A percentile compares a stretch with the other conserved stretches of the same genome.
Conservation (phyloP, 2,329 filamentous ascomycete species). For the Pseudopyrenochaeta lycopersici region DNA sequence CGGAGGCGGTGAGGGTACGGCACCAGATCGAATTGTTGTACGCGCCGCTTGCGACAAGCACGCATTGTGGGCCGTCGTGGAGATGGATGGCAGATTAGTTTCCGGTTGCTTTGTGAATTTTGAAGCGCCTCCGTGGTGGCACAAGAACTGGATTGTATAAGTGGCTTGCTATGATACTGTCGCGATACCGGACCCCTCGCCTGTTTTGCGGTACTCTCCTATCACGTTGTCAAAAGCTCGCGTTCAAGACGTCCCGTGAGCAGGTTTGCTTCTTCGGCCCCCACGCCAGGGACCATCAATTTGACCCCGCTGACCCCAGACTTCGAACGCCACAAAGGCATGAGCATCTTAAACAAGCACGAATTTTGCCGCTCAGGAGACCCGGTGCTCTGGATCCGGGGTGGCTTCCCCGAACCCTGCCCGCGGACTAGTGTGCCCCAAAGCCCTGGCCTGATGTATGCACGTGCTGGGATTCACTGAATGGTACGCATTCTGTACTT, state of each 20-base stretch:
- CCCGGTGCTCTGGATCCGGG: constrained; percentile 33
- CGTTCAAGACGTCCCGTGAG: constrained; percentile 13
- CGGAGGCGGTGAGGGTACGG: constrained; percentile 4
- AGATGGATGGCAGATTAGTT: not conserved
- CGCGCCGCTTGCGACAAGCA: constrained; percentile 1
- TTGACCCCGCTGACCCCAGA: constrained; percentile 24
- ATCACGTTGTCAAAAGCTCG: constrained; percentile 9
- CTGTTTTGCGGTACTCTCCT: constrained; percentile 5
- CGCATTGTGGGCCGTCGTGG: not conserved
- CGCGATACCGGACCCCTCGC: constrained; percentile 4
- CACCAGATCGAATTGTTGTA: not conserved
- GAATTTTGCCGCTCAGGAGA: constrained; percentile 23
- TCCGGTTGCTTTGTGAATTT: constrained; percentile 2
- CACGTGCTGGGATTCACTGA: constrained; percentile 18
- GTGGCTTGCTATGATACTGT: constrained; percentile 10
- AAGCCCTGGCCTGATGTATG: constrained; percentile 15
- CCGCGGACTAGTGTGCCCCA: constrained; percentile 16
- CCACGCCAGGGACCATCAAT: constrained; percentile 18
- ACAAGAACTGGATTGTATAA: constrained; percentile 1
- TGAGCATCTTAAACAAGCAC: constrained; percentile 18
- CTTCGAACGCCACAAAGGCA: constrained; percentile 12
- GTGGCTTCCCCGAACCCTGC: constrained; percentile 30
- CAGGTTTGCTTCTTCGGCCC: constrained; percentile 18
- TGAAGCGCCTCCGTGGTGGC: constrained; percentile 7
- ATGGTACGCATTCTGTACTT: constrained; percentile 11